Conservation (phyloP, 352 stramenopile genomes). For the Heterotrichella gracilis region DNA sequence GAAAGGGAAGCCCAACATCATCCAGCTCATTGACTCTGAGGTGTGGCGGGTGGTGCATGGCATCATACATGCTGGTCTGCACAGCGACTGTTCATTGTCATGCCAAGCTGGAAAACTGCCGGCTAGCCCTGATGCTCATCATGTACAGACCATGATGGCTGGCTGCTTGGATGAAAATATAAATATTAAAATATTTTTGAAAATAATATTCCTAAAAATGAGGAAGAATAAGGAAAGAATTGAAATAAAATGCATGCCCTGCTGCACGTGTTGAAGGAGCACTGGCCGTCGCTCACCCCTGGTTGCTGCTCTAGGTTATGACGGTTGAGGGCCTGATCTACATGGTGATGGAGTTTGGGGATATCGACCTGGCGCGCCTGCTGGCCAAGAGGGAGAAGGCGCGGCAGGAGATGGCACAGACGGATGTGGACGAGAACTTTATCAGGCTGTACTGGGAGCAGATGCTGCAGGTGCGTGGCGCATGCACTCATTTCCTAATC, state of each 20-base stretch:
- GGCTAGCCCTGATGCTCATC: neutral
- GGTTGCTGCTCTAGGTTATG: slow-evolving; percentile 7
- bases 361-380: slow-evolving; percentile 73
- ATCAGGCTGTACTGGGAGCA: slow-evolving; percentile 85
- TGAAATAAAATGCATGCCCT: too few relatives aligned
- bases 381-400: slow-evolving; percentile 22
- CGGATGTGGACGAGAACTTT: slow-evolving; percentile 68
- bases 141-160: neutral
- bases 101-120: neutral
- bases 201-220: too few relatives aligned
- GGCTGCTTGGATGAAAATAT: neutral
- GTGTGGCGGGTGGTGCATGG: slow-evolving; percentile 31
- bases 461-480: slow-evolving; percentile 88
- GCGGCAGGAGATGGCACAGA: neutral
- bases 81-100: slow-evolving; percentile 14
- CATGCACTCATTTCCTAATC: too few relatives aligned
- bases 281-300: neutral
- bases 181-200: too few relatives aligned
- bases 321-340: neutral
- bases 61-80: too few relatives aligned
- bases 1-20: slow-evolving; percentile 67
- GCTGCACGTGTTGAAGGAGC: too few relatives aligned
- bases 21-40: slow-evolving; percentile 61
- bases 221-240: too few relatives aligned
- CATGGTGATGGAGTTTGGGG: slow-evolving; percentile 72